Base-by-base conservation (phyloP, 257 asterid species). In the Cinchona pubescens region DNA sequence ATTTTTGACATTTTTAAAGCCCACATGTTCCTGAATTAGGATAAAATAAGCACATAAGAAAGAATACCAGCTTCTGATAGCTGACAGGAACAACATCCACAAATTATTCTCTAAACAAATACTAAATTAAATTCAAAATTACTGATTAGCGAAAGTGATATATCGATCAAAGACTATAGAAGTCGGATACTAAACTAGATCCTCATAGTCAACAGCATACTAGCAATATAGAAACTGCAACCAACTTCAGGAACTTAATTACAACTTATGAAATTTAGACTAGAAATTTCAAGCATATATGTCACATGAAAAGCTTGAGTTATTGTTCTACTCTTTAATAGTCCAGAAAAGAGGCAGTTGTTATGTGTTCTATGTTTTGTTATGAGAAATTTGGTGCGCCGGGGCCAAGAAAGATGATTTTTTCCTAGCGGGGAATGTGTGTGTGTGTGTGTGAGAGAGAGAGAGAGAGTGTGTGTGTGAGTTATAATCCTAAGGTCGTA, bases 11-110 rank as follows among this genome's bases (percentile, higher is more conserved):
- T 72, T 75, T 63, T 67, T 73, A 59, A 46, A 40, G 60, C 9
- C 69, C 51, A 15, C 53, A 80, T 79, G 79, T 84, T 79, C 88
- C 86, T 84, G 88, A 82, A 86, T 67, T 69, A 61, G 51, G 63
- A 76, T 67, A 76, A 51, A 78, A 73, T 56, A 70, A 65, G 48
- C 69, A 81, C 23, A 61, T 67, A 63, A 72, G 63, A 58, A 64
- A 25, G 51, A 23, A 42, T 14, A 51, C 65, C 76, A 71, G 70
- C 55, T 71, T 81, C 59, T 30, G 29, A 76, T 48, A 9, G 51
- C 46, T 11, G 25, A 69, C 75, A 51, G 37, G 21, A 71, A 32
- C 68, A 16, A 76, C 75, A 60, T 60, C 66, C 35, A 42, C 53
- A 67, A 71, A 63, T 32, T 69, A 30, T 43, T 53, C 38, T 53